A percentile compares a stretch with the other conserved stretches of the same genome.
phyloP scores from a whole-genome alignment of 2,329 filamentous ascomycete species.

The Geosmithia putterillii region DNA sequence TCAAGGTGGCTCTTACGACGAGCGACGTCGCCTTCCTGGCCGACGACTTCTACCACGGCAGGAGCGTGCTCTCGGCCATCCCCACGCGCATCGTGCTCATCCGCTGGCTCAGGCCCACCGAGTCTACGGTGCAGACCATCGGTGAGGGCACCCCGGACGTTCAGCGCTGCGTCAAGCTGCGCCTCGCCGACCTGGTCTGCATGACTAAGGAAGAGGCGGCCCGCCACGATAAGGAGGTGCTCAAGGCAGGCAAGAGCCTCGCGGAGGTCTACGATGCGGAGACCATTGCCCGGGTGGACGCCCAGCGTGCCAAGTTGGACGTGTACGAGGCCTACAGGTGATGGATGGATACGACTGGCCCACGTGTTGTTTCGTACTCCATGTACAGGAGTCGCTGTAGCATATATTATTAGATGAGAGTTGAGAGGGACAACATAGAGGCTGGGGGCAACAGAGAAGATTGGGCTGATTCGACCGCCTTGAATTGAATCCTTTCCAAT shows the following conservation, averaged over 20 bases:
- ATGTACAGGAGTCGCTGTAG: not conserved
- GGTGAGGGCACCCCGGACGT: slow-evolving; percentile 47
- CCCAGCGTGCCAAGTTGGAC: slow-evolving; percentile 54
- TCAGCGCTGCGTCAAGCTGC: slow-evolving; percentile 64
- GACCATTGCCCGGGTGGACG: slow-evolving; percentile 55
- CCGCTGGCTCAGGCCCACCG: slow-evolving; percentile 60
- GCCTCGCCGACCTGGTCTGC: slow-evolving; percentile 63
- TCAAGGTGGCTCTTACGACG: slow-evolving; percentile 66
- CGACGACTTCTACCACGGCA: slow-evolving; percentile 78
- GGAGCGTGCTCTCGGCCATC: slow-evolving; percentile 72
- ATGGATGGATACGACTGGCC: too few relatives aligned
- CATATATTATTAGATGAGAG: not conserved
- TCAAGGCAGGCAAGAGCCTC: slow-evolving; percentile 53
- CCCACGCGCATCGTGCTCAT: slow-evolving; percentile 68
- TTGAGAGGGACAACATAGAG: too few relatives aligned
- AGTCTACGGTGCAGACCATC: slow-evolving; percentile 43
- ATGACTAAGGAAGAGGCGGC: slow-evolving; percentile 88
- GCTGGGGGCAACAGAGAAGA: too few relatives aligned
- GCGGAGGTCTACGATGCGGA: slow-evolving; percentile 64
- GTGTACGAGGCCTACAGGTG: slow-evolving; percentile 40
- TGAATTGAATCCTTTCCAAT: too few relatives aligned
- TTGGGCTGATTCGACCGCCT: too few relatives aligned
- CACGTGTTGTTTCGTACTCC: too few relatives aligned
- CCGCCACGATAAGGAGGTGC: slow-evolving; percentile 67
- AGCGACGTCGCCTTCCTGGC: slow-evolving; percentile 79